Percentiles rank a stretch among this genome's conserved stretches.
These are phyloP conservation scores for Acidiella bohemica DNA, from an alignment of 495 filamentous ascomycete species.

Conservation along the genomic window DNA sequence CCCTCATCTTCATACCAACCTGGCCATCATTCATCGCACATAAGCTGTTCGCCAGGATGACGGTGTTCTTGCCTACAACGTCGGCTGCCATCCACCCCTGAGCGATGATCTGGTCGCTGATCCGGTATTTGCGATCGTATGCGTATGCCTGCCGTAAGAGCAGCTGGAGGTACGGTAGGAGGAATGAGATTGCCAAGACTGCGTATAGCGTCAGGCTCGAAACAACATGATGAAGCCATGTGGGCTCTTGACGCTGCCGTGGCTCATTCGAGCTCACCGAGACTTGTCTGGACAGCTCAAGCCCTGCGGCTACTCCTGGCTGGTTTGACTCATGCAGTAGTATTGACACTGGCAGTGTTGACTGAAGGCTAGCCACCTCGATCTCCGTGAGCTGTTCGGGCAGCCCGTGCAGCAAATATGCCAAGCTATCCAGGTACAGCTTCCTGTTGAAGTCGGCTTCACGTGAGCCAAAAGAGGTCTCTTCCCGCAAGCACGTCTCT, in stretches of 20 bases:
- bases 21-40: slow-evolving; percentile 43
- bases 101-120: slow-evolving; percentile 42
- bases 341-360: slow-evolving; percentile 1
- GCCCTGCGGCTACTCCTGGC: background rate
- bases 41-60: slow-evolving; percentile 37
- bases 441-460: slow-evolving; percentile 40
- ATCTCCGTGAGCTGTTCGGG: slow-evolving; percentile 42
- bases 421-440: slow-evolving; percentile 51
- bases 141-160: slow-evolving; percentile 39
- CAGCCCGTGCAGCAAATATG: slow-evolving; percentile 53
- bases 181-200: slow-evolving; percentile 42
- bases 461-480: slow-evolving; percentile 13
- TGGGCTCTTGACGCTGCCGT: slow-evolving; percentile 27
- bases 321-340: too few relatives aligned
- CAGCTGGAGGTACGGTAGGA: slow-evolving; percentile 46
- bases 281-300: background rate
- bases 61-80: slow-evolving; percentile 37
- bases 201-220: slow-evolving; percentile 42
- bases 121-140: slow-evolving; percentile 51
- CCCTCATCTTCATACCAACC: slow-evolving; percentile 38
- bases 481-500: slow-evolving; percentile 28
- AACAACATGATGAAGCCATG: slow-evolving; percentile 45
- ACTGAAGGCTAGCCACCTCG: slow-evolving; percentile 34
- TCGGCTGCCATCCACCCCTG: slow-evolving; percentile 39
- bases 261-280: background rate